Evolutionary conservation across 495 filamentous ascomycete species (phyloP), one percentile per base, ranked within the genome.

Genomic region (Aspergillus bridgeri): DNA sequence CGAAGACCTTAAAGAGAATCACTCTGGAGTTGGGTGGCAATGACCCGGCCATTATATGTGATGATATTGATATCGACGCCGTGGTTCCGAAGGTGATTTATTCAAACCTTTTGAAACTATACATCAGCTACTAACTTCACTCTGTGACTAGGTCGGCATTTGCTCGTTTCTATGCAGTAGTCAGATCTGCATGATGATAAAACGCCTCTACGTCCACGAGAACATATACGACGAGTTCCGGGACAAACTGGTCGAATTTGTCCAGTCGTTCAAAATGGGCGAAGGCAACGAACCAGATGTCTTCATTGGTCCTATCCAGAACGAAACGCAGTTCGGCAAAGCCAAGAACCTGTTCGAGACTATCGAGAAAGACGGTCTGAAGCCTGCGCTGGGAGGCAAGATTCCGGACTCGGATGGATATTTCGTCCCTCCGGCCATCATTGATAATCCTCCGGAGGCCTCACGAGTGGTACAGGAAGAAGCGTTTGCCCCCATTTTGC

Each of bases 131-230:
- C 33, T 29, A 38, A 53, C 24, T n/a, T n/a, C 6, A 8, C 6
- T 17, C 21, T 6, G 13, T 49, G 75, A 79, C 9, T 21, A 65
- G 66, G 21, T 63, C 45, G 63, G 48, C 8, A 72, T 71, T 56
- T 76, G 80, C 56, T 75, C 75, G 17, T 84, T 87, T 64, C 79
- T 84, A 62, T 82, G 85, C 69, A 77, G 60, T 21, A 57, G 59
- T 47, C 69, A 74, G 48, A 67, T 84, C 33, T 84, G 83, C 69
- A 75, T 83, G 43, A 77, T 75, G 22, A 76, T 79, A 18, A 88
- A 88, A 70, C 78, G 86, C 6, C 72, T 89, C 60, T 88, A 87
- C 65, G 79, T 89, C 43, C 86, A 89, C 71, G 79, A 87, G 62
- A 69, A 66, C 20, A 83, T 88, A 60, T 88, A 87, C 73, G 76